These are phyloP conservation scores for Misopates orontium DNA, from an alignment of 257 asterid species.

Conservation along the genomic window DNA sequence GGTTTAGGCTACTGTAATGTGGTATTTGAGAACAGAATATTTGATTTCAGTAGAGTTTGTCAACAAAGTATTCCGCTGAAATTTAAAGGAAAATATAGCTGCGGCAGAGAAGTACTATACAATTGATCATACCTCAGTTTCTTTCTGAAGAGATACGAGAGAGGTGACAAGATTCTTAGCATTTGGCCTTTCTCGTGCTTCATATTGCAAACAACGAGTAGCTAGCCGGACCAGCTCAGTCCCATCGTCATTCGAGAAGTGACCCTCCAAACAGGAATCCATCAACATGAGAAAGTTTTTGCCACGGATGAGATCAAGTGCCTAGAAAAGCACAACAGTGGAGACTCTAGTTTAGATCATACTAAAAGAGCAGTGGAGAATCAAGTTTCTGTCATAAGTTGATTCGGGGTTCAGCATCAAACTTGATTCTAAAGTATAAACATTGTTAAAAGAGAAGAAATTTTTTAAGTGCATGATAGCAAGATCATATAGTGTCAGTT, in stretches of 20 bases:
- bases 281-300: constrained; percentile 59
- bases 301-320: constrained; percentile 64
- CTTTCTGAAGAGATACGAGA: constrained; percentile 76
- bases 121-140: constrained; percentile 60
- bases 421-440: too few relatives aligned
- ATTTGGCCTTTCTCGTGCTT: constrained; percentile 92
- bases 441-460: too few relatives aligned
- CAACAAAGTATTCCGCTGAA: not conserved
- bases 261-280: constrained; percentile 91
- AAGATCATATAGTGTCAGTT: too few relatives aligned
- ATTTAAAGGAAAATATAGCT: not conserved
- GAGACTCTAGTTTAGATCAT: not conserved
- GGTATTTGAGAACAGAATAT: too few relatives aligned
- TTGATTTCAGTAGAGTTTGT: too few relatives aligned
- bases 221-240: constrained; percentile 88
- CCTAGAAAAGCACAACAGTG: constrained; percentile 30
- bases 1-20: too few relatives aligned
- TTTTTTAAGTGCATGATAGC: too few relatives aligned
- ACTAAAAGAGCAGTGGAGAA: not conserved
- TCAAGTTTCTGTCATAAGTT: too few relatives aligned
- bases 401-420: too few relatives aligned
- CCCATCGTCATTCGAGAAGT: constrained; percentile 78
- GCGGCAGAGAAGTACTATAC: too few relatives aligned
- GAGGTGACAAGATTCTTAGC: constrained; percentile 65
- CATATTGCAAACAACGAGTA: constrained; percentile 91